These are phyloP conservation scores for Aspergillus sp. DNA, from an alignment of 2,329 filamentous ascomycete genomes.

Conservation along the genomic window DNA sequence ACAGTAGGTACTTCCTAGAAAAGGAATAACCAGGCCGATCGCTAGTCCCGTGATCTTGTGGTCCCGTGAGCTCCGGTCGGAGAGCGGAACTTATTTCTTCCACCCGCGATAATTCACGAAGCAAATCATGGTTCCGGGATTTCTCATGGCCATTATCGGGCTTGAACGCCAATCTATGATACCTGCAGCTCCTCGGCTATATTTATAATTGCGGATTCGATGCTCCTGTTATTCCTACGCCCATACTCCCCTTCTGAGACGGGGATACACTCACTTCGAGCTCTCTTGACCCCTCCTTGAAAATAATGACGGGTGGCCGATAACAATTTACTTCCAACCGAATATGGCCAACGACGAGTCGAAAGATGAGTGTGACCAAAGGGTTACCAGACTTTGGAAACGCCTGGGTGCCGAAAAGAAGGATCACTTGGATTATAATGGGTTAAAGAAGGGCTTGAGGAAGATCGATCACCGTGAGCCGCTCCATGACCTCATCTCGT, in stretches of 20 bases:
- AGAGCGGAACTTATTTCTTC: constrained; percentile 18
- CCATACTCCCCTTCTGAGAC: constrained; percentile 17
- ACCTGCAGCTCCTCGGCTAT: constrained; percentile 8
- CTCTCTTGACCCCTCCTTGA: constrained; percentile 21
- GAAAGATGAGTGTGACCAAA: constrained; percentile 73
- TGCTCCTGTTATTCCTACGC: constrained; percentile 24
- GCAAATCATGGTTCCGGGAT: constrained; percentile 36
- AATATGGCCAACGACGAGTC: constrained; percentile 70
- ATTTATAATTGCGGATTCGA: constrained; percentile 22
- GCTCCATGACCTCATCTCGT: constrained; percentile 20
- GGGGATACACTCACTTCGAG: constrained; percentile 21
- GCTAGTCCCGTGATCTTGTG: constrained; percentile 27
- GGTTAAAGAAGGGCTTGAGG: constrained; percentile 77
- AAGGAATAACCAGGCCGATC: constrained; percentile 32
- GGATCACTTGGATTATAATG: constrained; percentile 80
- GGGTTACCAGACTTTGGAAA: constrained; percentile 81
- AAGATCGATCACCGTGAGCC: constrained; percentile 87
- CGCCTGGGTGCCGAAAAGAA: constrained; percentile 74
- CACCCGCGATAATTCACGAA: constrained; percentile 31
- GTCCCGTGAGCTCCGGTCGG: constrained; percentile 1
- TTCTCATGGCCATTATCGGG: constrained; percentile 29
- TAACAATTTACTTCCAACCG: constrained; percentile 41
- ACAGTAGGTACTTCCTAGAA: constrained; percentile 20
- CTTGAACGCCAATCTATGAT: constrained; percentile 11
- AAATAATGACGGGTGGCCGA: constrained; percentile 48